phyloP scores from a whole-genome alignment of 2,329 filamentous ascomycete genomes.

The Trichoderma cornu-damae region DNA sequence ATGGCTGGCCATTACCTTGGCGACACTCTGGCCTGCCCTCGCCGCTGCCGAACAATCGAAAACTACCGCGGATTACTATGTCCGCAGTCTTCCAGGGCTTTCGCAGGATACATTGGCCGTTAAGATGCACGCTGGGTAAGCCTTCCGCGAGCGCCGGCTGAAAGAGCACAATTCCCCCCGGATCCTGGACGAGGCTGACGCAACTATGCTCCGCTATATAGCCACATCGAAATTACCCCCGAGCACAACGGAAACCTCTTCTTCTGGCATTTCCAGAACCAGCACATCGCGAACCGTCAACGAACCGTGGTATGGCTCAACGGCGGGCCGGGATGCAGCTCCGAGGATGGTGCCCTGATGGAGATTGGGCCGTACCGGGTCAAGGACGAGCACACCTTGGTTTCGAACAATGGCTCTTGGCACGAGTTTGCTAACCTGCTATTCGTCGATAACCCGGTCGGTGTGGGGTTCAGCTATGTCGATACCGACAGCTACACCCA shows the following conservation, averaged over 20 bases:
- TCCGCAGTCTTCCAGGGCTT: conserved; percentile 76
- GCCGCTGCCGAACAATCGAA: conserved; percentile 27
- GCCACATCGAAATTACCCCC: conserved; percentile 84
- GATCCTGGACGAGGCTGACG: conserved; percentile 23
- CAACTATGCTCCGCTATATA: conserved; percentile 34
- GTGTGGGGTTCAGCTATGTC: conserved; percentile 93
- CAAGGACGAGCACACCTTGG: conserved; percentile 64
- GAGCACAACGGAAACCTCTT: conserved; percentile 90
- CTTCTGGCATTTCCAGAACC: conserved; percentile 97
- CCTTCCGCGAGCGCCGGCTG: conserved; percentile 19
- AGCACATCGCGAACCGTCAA: conserved; percentile 87
- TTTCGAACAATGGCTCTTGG: conserved; percentile 92
- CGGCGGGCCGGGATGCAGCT: conserved; percentile 93
- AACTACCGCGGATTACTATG: conserved; percentile 73
- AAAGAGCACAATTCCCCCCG: not conserved
- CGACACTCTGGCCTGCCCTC: conserved; percentile 41
- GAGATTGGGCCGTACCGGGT: conserved; percentile 92
- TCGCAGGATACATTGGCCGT: conserved; percentile 66
- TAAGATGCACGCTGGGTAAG: conserved; percentile 98
- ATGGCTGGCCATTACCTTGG: conserved; percentile 32
- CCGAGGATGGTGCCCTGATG: conserved; percentile 93
- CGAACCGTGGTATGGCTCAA: conserved; percentile 96
- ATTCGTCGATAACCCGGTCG: conserved; percentile 95
- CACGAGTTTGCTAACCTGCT: conserved; percentile 95
- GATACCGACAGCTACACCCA: conserved; percentile 81